Percentiles rank a stretch among this genome's conserved stretches.
Conservation (phyloP, 805 yeast genomes). For the Hanseniaspora pseudoguilliermondii region DNA sequence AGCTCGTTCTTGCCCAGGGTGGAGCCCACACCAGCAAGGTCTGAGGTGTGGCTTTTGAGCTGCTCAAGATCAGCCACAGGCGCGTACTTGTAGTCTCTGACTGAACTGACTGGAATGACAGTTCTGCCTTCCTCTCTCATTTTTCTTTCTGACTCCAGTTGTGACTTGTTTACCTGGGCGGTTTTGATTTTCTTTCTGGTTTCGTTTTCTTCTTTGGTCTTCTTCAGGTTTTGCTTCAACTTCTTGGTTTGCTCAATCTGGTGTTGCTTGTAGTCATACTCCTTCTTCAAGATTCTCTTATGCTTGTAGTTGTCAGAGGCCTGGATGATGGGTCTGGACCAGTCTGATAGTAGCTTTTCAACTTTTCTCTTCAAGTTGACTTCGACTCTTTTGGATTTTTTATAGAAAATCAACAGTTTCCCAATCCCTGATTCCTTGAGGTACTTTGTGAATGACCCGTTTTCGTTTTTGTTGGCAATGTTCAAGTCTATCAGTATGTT, state of each 20-base stretch:
- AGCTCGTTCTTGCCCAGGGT: slow-evolving; percentile 57
- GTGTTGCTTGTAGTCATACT: slow-evolving; percentile 50
- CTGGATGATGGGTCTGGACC: slow-evolving; percentile 97
- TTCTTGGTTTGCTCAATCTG: slow-evolving; percentile 25
- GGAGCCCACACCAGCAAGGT: slow-evolving; percentile 38
- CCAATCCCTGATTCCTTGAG: slow-evolving; percentile 90
- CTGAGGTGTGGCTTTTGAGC: slow-evolving; percentile 25
- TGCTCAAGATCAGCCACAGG: slow-evolving; percentile 55
- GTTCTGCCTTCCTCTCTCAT: slow-evolving; percentile 62
- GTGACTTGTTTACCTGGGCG: neutral
- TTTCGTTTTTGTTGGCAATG: slow-evolving; percentile 42
- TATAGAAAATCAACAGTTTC: slow-evolving; percentile 84
- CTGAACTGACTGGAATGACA: slow-evolving; percentile 85
- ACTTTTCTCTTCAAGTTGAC: slow-evolving; percentile 75
- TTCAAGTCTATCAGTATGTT: slow-evolving; percentile 30
- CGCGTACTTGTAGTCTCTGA: slow-evolving; percentile 80
- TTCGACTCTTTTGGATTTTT: slow-evolving; percentile 79
- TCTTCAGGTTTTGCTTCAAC: slow-evolving; percentile 18
- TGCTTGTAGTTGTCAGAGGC: slow-evolving; percentile 90
- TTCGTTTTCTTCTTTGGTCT: slow-evolving; percentile 26
- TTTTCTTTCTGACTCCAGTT: slow-evolving; percentile 14
- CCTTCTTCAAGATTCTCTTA: slow-evolving; percentile 54
- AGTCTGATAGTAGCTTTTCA: slow-evolving; percentile 82
- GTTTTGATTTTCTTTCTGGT: slow-evolving; percentile 14
- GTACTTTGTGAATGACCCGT: slow-evolving; percentile 93